Evolutionary conservation across 306 rosid species (phyloP).

Genomic region (Malus domestica): ASM211411v1 NC_041803.1:41182501-41183000

Average conservation of each 20-base stretch:
- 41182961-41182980: no score
- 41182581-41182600: constrained; percentile 54
- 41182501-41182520: background rate
- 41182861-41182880: no score
- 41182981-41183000: no score
- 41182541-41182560: constrained; percentile 12
- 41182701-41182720: constrained; percentile 35
- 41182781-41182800: constrained; percentile 34
- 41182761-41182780: constrained; percentile 46
- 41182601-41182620: constrained; percentile 61
- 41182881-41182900: no score
- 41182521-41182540: background rate
- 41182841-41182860: background rate
- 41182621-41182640: constrained; percentile 70
- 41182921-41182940: no score
- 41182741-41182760: constrained; percentile 78
- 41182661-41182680: constrained; percentile 81
- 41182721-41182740: constrained; percentile 63
- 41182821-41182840: constrained; percentile 28
- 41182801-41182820: background rate
- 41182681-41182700: constrained; percentile 69
- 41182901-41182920: no score
- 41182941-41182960: no score
- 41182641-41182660: constrained; percentile 81
- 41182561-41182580: constrained; percentile 85